Base-by-base conservation (phyloP, 805 yeast genomes). In the Vanderwaltozyma polyspora region DNA sequence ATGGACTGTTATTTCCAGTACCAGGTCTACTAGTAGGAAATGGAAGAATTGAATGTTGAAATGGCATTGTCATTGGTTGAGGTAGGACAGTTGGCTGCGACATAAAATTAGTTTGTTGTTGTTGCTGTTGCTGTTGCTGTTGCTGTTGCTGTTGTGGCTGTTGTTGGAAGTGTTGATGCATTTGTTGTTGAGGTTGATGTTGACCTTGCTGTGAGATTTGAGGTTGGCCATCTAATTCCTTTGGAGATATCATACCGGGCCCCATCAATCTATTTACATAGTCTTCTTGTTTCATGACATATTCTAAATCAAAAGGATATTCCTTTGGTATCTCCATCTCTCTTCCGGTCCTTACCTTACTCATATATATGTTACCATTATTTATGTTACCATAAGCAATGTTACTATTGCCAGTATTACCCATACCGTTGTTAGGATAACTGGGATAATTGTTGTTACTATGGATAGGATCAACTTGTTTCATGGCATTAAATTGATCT, bases 231-330 rank as follows among this genome's bases (percentile, higher is more conserved):
- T 34, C 36, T 12, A 24, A 15, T 14, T 33, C 36, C 14, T 29
- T 33, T 10, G 32, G 19, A 2, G 25, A 21, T 5, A 18, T 10
- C 11, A 14, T 25, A 29, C 23, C 26, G 9, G 10, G n/a, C 10
- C 11, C 12, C 5, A 24, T 14, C n/a, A 9, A 9, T 16, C 24
- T 33, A 15, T 17, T 12, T 17, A 10, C 9, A 3, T 28, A 25
- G 7, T 34, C 36, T 8, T 34, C 36, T 29, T 29, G 33, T 25
- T 27, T 29, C 8, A 29, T 29, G 13, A 34, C 19, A 6, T 22
- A 16, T 6, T 29, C 28, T n/a, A 34, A 12, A 10, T 34, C 36
- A 23, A 28, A 28, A 2, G 36, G 19, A 19, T 28, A 11, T n/a
- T 32, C 35, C 22, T 16, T 26, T 19, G 30, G 35, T 25, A 26